Evolutionary conservation across 768 basidiomycete genomes (phyloP).

Genomic region (Asterophora parasitica): DNA sequence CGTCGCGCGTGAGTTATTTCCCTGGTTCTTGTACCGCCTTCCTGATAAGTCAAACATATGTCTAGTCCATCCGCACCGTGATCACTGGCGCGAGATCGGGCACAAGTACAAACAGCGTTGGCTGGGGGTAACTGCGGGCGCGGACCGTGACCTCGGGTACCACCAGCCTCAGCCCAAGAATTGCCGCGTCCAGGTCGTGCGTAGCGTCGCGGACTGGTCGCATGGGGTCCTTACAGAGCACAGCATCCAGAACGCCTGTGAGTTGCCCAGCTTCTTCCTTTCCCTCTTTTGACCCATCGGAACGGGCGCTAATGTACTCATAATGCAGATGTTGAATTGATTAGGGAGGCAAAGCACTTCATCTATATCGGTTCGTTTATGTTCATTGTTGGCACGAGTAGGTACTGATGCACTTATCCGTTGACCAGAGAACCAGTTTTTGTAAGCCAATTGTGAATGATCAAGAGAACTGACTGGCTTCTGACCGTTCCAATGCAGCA

Average conservation of each 20-base stretch:
- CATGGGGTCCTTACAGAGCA: conserved; percentile 87
- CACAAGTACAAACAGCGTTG: conserved; percentile 59
- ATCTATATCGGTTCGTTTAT: conserved; percentile 82
- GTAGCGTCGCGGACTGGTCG: conserved; percentile 91
- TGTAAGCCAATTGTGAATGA: conserved; percentile 42
- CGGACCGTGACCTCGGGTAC: conserved; percentile 33
- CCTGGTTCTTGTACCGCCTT: background rate
- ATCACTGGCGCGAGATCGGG: conserved; percentile 54
- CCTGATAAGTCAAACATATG: background rate
- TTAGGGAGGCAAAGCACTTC: conserved; percentile 79
- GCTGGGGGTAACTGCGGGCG: conserved; percentile 39
- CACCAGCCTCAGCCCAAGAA: conserved; percentile 39
- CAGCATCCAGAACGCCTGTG: conserved; percentile 92
- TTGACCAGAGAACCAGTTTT: conserved; percentile 73
- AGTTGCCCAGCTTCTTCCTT: conserved; percentile 30
- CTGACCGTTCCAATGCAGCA: conserved; percentile 37
- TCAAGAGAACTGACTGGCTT: conserved; percentile 8
- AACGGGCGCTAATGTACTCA: too few relatives aligned
- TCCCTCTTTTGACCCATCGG: too few relatives aligned
- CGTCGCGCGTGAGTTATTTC: conserved; percentile 14
- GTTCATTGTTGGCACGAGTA: background rate
- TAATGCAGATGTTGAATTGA: conserved; percentile 64
- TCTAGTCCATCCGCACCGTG: conserved; percentile 60
- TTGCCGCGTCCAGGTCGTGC: conserved; percentile 74
- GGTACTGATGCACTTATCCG: conserved; percentile 18